phyloP scores from a whole-genome alignment of 805 yeast species.

The Zygotorulaspora danielsina region DNA sequence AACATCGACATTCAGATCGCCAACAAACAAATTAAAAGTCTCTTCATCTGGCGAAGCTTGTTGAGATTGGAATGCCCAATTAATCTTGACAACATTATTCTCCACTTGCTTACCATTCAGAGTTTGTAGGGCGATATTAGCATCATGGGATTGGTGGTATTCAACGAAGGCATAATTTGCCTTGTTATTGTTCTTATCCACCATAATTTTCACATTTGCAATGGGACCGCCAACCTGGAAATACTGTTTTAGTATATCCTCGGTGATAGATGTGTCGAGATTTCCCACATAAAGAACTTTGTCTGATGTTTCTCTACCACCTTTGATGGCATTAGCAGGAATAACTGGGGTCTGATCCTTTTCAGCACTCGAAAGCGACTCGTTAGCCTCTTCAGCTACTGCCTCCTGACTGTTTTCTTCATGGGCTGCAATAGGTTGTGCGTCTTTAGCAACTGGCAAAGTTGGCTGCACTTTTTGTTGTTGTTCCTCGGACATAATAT shows the following conservation, averaged over 20 bases:
- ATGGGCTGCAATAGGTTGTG: no score
- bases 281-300: slow-evolving; percentile 76
- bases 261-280: slow-evolving; percentile 59
- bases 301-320: slow-evolving; percentile 76
- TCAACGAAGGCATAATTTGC: slow-evolving; percentile 83
- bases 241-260: slow-evolving; percentile 55
- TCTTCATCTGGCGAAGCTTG: slow-evolving; percentile 54
- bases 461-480: no score
- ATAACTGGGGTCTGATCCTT: slow-evolving; percentile 27
- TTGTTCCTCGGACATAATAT: slow-evolving; percentile 7
- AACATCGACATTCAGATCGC: slow-evolving; percentile 78
- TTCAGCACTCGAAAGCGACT: slow-evolving; percentile 5
- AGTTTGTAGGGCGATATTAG: slow-evolving; percentile 56
- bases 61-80: slow-evolving; percentile 83
- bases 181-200: slow-evolving; percentile 70
- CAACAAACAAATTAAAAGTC: slow-evolving; percentile 74
- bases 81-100: slow-evolving; percentile 55
- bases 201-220: slow-evolving; percentile 61
- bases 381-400: not conserved
- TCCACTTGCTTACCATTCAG: slow-evolving; percentile 57
- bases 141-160: slow-evolving; percentile 53
- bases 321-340: slow-evolving; percentile 71
- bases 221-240: slow-evolving; percentile 61
- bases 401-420: no score
- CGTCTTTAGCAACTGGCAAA: no score